Percentiles rank a stretch among this genome's conserved stretches.
phyloP scores from a whole-genome alignment of 192 early-diverging fungal species.

The Backusella tuberculispora region DNA sequence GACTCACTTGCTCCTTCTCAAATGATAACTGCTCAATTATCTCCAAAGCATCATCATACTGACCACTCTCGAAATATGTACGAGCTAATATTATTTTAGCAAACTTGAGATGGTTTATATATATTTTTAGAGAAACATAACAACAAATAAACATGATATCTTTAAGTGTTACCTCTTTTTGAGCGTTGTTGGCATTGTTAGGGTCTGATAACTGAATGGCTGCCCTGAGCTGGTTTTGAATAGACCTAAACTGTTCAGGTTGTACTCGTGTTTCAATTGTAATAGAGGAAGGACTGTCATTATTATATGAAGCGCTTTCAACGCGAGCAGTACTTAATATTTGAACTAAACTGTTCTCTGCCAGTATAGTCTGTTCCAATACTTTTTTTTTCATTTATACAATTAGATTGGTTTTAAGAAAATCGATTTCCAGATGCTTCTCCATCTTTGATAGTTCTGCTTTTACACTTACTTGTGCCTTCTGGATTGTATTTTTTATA shows the following conservation, averaged over 20 bases:
- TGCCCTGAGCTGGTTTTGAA: conserved; percentile 31
- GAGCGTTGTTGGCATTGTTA: not conserved
- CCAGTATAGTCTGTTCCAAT: conserved; percentile 44
- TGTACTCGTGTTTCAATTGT: conserved; percentile 24
- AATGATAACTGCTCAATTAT: conserved; percentile 41
- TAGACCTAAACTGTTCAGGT: conserved; percentile 5
- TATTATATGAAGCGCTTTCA: conserved; percentile 17
- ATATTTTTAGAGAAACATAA: not conserved
- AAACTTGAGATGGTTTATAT: conserved; percentile 29
- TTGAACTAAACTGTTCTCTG: conserved; percentile 40
- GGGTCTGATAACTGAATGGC: conserved; percentile 15
- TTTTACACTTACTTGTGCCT: conserved; percentile 48
- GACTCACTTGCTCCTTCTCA: conserved; percentile 33
- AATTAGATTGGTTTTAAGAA: not conserved
- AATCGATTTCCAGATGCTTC: not conserved
- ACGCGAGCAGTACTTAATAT: conserved; percentile 9
- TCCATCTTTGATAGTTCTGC: too few relatives aligned
- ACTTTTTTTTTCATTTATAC: conserved; percentile 26
- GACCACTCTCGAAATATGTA: conserved; percentile 56
- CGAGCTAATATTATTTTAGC: conserved; percentile 61
- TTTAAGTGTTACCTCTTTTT: conserved; percentile 18
- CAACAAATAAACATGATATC: not conserved
- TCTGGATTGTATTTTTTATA: conserved; percentile 61
- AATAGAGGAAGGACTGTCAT: conserved; percentile 35
- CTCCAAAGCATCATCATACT: conserved; percentile 50